These are phyloP conservation scores for Apiospora sp. DNA, from an alignment of 2,329 filamentous ascomycete species.

Conservation along the genomic window DNA sequence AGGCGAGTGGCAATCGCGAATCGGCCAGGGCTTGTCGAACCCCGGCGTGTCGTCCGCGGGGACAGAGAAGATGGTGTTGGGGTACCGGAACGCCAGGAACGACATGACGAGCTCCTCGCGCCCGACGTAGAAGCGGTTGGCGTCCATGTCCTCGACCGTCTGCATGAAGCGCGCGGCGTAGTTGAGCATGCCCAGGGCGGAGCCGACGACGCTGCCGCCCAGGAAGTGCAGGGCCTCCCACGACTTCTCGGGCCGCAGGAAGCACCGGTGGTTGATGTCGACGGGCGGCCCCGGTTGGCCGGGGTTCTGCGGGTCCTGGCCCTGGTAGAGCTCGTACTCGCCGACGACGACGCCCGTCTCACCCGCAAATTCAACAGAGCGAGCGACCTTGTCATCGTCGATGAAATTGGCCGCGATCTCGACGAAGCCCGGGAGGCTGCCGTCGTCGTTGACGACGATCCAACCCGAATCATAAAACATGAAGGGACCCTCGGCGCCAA, in stretches of 20 bases:
- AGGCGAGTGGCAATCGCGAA: background rate
- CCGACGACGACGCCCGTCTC: slow-evolving; percentile 23
- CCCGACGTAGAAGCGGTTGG: slow-evolving; percentile 7
- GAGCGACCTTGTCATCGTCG: slow-evolving; percentile 17
- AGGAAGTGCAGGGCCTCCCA: slow-evolving; percentile 11
- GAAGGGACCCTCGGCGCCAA: background rate
- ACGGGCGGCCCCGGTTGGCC: too few relatives aligned
- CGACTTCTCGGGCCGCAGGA: background rate
- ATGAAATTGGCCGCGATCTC: background rate
- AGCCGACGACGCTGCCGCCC: background rate
- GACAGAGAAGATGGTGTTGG: slow-evolving; percentile 7
- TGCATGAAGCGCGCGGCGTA: slow-evolving; percentile 3
- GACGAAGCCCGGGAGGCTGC: background rate
- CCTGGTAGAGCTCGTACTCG: background rate
- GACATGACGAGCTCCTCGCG: slow-evolving; percentile 24
- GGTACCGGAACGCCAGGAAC: background rate
- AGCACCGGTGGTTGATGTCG: background rate
- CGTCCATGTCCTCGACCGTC: slow-evolving; percentile 18
- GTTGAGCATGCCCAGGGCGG: background rate
- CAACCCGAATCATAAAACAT: background rate
- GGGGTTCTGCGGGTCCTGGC: background rate
- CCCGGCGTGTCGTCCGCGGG: background rate
- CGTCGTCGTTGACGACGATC: background rate
- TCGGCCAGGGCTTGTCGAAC: background rate
- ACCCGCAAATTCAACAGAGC: background rate